phyloP scores from a whole-genome alignment of 352 stramenopile genomes.

The Phytopythium vexans region DNA sequence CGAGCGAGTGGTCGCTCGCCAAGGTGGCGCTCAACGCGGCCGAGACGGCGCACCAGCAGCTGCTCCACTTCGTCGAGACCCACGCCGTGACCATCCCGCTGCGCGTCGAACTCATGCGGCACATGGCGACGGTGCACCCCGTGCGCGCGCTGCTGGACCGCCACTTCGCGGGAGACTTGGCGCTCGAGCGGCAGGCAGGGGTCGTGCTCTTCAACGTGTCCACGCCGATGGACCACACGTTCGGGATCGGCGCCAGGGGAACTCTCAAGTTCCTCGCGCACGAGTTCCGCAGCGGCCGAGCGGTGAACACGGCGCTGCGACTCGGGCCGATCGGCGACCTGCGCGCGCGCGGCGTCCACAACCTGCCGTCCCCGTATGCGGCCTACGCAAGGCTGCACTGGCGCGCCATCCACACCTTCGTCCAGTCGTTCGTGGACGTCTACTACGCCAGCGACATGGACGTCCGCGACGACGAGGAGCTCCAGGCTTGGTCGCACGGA shows the following conservation, averaged over 20 bases:
- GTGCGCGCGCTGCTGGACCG: conserved; percentile 30
- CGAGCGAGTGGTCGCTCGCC: conserved; percentile 42
- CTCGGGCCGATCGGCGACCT: conserved; percentile 6
- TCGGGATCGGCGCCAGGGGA: conserved; percentile 35
- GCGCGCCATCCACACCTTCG: conserved; percentile 21
- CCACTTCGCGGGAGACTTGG: conserved; percentile 36
- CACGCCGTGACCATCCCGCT: conserved; percentile 47
- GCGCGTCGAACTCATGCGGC: conserved; percentile 35
- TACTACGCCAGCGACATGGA: conserved; percentile 29
- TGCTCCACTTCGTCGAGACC: conserved; percentile 49
- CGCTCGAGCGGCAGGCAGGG: conserved; percentile 29
- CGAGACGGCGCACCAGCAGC: conserved; percentile 44
- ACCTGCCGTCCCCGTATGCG: conserved; percentile 35
- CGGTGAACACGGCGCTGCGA: neutral
- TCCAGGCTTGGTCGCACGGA: conserved; percentile 31
- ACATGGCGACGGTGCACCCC: conserved; percentile 27
- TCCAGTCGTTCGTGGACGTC: conserved; percentile 15
- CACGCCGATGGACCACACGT: conserved; percentile 38
- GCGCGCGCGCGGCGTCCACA: conserved; percentile 16
- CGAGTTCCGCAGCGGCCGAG: neutral
- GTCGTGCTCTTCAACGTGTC: conserved; percentile 37
- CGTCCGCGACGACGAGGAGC: conserved; percentile 25
- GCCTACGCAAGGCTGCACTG: conserved; percentile 30
- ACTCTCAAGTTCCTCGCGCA: conserved; percentile 26
- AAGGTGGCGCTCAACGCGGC: conserved; percentile 45